Percentiles rank a stretch among this genome's conserved stretches.
phyloP scores from a whole-genome alignment of 208 protist species.

The Phytomonas sp. region DNA sequence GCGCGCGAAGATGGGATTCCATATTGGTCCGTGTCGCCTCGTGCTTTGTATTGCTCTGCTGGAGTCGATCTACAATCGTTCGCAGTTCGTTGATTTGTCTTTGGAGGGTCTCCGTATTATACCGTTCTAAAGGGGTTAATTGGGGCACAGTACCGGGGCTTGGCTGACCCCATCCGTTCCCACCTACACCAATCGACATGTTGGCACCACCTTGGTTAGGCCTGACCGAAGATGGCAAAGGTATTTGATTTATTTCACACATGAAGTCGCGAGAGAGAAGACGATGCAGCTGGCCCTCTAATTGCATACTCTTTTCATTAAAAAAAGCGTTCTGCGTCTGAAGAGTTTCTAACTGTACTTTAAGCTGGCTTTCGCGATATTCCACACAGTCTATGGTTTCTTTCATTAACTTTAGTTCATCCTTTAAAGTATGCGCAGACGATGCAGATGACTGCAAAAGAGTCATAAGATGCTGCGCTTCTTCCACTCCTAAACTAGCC shows the following conservation, averaged over 20 bases:
- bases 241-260: slow-evolving; percentile 11
- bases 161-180: background rate
- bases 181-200: background rate
- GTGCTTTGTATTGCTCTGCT: slow-evolving; percentile 9
- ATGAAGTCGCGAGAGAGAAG: slow-evolving; percentile 19
- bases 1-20: slow-evolving; percentile 14
- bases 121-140: slow-evolving; percentile 18
- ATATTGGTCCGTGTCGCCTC: slow-evolving; percentile 12
- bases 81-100: slow-evolving; percentile 32
- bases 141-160: background rate
- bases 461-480: background rate
- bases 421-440: background rate
- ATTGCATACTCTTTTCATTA: slow-evolving; percentile 35
- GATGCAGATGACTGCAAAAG: background rate
- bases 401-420: background rate
- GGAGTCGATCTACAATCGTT: slow-evolving; percentile 11
- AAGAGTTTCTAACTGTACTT: slow-evolving; percentile 9
- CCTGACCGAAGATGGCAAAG: background rate
- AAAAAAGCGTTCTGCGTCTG: slow-evolving; percentile 32
- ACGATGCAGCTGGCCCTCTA: slow-evolving; percentile 70
- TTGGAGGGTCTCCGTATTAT: slow-evolving; percentile 28
- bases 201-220: background rate
- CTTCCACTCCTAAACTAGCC: background rate
- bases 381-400: slow-evolving; percentile 1
- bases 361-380: slow-evolving; percentile 28